Conservation (phyloP, 2,329 filamentous ascomycete genomes). For the Penicillium sclerotiorum region DNA sequence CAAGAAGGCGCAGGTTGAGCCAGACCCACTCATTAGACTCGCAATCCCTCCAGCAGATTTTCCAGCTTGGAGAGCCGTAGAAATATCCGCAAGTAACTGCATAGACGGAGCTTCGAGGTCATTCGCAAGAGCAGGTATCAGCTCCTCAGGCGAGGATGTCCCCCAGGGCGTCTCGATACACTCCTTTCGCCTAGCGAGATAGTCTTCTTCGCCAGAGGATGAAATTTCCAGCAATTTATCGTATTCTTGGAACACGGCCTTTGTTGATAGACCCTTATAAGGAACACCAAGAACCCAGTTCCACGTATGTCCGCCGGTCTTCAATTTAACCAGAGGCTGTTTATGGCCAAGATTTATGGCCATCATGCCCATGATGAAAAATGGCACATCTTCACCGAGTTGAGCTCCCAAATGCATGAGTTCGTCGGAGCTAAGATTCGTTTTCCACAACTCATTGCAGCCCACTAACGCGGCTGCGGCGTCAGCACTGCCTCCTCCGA, state of each 20-base stretch:
- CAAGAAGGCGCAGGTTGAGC: slow-evolving; percentile 11
- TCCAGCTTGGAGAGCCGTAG: slow-evolving; percentile 1
- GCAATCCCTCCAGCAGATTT: background rate
- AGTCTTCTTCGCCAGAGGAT: background rate
- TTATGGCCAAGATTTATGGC: slow-evolving; percentile 7
- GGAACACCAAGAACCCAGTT: slow-evolving; percentile 8
- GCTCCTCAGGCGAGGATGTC: background rate
- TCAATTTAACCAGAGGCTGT: slow-evolving; percentile 1
- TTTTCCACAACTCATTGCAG: slow-evolving; percentile 8
- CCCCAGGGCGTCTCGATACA: slow-evolving; percentile 8
- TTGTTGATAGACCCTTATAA: slow-evolving; percentile 7
- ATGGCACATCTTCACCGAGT: slow-evolving; percentile 12
- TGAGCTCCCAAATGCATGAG: slow-evolving; percentile 7
- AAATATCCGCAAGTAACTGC: slow-evolving; percentile 4
- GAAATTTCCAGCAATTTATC: background rate
- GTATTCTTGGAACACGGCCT: slow-evolving; percentile 5
- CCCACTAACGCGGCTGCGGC: slow-evolving; percentile 9
- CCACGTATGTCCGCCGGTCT: slow-evolving; percentile 2
- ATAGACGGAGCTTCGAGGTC: slow-evolving; percentile 8
- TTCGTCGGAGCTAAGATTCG: background rate
- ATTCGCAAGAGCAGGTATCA: slow-evolving; percentile 2
- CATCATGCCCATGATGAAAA: slow-evolving; percentile 11
- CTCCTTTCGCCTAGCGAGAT: background rate
- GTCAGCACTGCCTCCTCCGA: slow-evolving; percentile 13
- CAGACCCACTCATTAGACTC: slow-evolving; percentile 10